Conservation (phyloP, 2,329 filamentous ascomycete species). For the Nigrospora sphaerica region DNA sequence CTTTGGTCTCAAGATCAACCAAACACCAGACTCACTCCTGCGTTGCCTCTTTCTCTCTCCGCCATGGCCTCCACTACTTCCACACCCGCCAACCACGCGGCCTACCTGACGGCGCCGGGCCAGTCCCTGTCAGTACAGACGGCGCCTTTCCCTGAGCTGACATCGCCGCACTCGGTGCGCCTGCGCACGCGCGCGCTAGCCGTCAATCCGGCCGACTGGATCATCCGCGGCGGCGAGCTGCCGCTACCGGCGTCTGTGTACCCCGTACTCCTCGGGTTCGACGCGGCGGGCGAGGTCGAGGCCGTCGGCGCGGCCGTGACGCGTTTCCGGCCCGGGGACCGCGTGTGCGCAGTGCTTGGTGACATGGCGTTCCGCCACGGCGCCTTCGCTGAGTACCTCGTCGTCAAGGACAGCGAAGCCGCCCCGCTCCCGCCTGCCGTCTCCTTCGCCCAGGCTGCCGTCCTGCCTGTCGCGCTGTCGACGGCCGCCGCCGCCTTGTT, state of each 20-base stretch:
- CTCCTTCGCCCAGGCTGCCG: slow-evolving; percentile 6
- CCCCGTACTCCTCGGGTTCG: slow-evolving; percentile 24
- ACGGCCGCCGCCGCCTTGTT: slow-evolving; percentile 10
- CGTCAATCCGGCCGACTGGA: slow-evolving; percentile 24
- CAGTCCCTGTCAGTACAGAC: background rate
- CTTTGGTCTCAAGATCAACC: too few species aligned
- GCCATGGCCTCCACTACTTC: too few species aligned
- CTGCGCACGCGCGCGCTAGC: slow-evolving; percentile 21
- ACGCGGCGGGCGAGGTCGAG: slow-evolving; percentile 22
- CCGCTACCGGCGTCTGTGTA: slow-evolving; percentile 17
- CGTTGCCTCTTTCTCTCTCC: too few species aligned
- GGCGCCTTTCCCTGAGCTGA: background rate
- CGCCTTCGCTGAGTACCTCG: slow-evolving; percentile 10
- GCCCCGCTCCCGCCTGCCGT: slow-evolving; percentile 8
- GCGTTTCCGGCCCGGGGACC: slow-evolving; percentile 18
- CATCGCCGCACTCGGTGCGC: slow-evolving; percentile 12
- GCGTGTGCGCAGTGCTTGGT: slow-evolving; percentile 9
- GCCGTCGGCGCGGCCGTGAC: slow-evolving; percentile 14
- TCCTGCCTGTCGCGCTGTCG: slow-evolving; percentile 10
- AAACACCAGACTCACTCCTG: too few species aligned
- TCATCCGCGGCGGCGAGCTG: slow-evolving; percentile 21
- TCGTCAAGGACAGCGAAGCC: background rate
- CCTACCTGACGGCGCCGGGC: background rate
- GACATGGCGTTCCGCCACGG: slow-evolving; percentile 6
- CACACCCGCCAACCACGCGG: background rate